These are phyloP conservation scores for Polysphondylium violaceum DNA, from an alignment of 78 protist species.

Conservation along the genomic window DNA sequence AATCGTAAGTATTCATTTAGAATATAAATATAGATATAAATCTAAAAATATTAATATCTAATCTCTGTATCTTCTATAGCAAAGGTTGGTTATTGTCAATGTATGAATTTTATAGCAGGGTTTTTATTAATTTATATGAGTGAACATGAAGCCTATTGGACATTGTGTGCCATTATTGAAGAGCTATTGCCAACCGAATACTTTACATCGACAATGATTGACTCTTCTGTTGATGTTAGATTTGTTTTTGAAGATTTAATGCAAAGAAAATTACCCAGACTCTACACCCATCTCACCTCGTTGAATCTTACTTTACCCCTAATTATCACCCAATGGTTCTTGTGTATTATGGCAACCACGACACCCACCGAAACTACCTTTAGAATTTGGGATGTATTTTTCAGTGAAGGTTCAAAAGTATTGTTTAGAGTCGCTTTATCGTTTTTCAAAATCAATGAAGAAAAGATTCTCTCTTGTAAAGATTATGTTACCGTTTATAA, in stretches of 20 bases:
- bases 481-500: slow-evolving; percentile 66
- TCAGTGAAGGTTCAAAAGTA: slow-evolving; percentile 85
- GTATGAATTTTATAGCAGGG: slow-evolving; percentile 92
- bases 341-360: slow-evolving; percentile 76
- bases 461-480: slow-evolving; percentile 57
- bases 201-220: slow-evolving; percentile 80
- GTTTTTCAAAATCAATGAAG: slow-evolving; percentile 72
- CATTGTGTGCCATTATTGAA: slow-evolving; percentile 84
- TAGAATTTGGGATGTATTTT: slow-evolving; percentile 88
- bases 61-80: neutral
- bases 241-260: slow-evolving; percentile 77
- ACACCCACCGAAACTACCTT: slow-evolving; percentile 84
- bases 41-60: neutral
- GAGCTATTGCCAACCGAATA: slow-evolving; percentile 81
- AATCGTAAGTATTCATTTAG: slow-evolving; percentile 55
- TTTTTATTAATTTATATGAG: slow-evolving; percentile 85
- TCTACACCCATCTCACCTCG: slow-evolving; percentile 35
- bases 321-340: slow-evolving; percentile 84
- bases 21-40: neutral
- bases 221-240: slow-evolving; percentile 80
- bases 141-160: slow-evolving; percentile 93
- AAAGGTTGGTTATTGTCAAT: slow-evolving; percentile 93
- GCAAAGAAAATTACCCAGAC: slow-evolving; percentile 39
- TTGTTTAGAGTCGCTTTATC: slow-evolving; percentile 82
- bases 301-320: slow-evolving; percentile 49